Conservation (phyloP, 2,329 filamentous ascomycete genomes). For the Huntiella bhutanensis region DNA sequence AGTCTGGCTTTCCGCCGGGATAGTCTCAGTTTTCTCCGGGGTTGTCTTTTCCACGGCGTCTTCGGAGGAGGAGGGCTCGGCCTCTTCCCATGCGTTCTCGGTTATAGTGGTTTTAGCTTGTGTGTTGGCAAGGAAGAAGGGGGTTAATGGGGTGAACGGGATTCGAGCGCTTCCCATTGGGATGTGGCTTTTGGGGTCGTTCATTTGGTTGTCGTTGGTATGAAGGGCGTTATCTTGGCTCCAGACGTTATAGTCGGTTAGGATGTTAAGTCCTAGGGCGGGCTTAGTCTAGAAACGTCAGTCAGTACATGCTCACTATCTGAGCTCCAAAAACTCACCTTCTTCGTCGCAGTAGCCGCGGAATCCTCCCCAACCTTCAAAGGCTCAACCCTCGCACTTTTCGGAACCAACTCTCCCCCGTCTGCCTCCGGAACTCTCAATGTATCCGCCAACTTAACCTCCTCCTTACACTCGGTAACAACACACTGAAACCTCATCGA, state of each 20-base stretch:
- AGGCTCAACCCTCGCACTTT: background rate
- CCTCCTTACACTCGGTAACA: background rate
- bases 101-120: slow-evolving; percentile 33
- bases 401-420: background rate
- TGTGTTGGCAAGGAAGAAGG: slow-evolving; percentile 23
- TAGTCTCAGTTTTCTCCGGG: background rate
- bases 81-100: slow-evolving; percentile 33
- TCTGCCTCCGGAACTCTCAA: too few relatives aligned
- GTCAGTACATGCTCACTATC: too few relatives aligned
- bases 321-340: too few relatives aligned
- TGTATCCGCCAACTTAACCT: too few relatives aligned
- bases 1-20: background rate
- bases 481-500: background rate
- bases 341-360: too few relatives aligned
- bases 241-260: too few relatives aligned
- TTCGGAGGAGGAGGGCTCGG: slow-evolving; percentile 23
- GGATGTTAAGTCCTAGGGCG: too few relatives aligned
- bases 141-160: slow-evolving; percentile 24
- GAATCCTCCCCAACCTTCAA: background rate
- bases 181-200: too few relatives aligned
- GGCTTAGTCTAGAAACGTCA: too few relatives aligned
- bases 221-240: too few relatives aligned
- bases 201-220: too few relatives aligned
- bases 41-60: background rate
- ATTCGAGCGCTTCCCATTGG: too few relatives aligned